A percentile compares a stretch with the other conserved stretches of the same genome.
Evolutionary conservation across 257 asterid species (phyloP).

Genomic region (Solanum tarapatanum): DNA sequence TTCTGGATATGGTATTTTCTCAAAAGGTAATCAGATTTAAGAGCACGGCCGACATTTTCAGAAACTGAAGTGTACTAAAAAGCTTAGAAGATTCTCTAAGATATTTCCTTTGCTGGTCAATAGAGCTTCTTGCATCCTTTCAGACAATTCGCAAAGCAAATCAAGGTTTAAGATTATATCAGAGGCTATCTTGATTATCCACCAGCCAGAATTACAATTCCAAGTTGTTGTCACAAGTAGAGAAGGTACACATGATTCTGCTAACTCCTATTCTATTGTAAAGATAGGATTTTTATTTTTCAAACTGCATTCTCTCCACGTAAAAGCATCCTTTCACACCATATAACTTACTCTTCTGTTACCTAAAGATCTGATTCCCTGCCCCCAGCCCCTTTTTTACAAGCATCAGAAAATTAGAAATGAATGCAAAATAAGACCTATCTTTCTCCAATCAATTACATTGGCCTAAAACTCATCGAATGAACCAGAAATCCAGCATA

Average conservation of each 20-base stretch:
- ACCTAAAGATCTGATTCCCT: background rate
- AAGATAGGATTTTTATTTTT: background rate
- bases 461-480: background rate
- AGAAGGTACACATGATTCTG: background rate
- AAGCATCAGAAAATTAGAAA: background rate
- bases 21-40: background rate
- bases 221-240: background rate
- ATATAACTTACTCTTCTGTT: background rate
- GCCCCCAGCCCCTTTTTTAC: background rate
- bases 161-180: background rate
- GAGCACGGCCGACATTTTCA: background rate
- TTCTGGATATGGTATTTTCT: background rate
- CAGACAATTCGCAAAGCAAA: background rate
- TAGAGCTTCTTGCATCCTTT: background rate
- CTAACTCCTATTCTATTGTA: background rate
- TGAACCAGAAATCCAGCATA: background rate
- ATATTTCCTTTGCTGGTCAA: background rate
- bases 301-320: background rate
- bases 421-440: background rate
- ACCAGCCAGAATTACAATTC: background rate
- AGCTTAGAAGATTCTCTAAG: background rate
- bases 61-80: background rate
- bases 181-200: background rate
- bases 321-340: background rate
- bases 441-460: background rate